Evolutionary conservation across 2,329 filamentous ascomycete genomes (phyloP).

Genomic region (Xenosphaeropsis pyriputrescens): DNA sequence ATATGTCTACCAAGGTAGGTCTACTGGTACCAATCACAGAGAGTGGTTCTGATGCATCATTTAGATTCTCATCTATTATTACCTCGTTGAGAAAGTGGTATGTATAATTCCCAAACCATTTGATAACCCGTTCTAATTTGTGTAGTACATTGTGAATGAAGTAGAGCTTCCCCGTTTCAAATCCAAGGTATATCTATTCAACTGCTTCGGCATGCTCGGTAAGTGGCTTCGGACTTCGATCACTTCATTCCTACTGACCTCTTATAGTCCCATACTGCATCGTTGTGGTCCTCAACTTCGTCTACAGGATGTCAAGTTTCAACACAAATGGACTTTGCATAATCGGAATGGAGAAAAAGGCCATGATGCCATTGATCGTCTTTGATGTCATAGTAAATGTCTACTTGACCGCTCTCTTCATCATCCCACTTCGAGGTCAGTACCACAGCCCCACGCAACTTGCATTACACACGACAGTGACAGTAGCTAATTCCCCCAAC

Average conservation of each 20-base stretch:
- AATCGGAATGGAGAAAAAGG: slow-evolving; percentile 42
- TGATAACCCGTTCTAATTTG: slow-evolving; percentile 17
- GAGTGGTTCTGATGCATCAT: background rate
- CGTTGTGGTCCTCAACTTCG: slow-evolving; percentile 18
- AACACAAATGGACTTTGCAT: slow-evolving; percentile 31
- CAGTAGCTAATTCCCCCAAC: too few species aligned
- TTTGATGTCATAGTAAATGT: slow-evolving; percentile 47
- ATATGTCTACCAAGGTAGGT: slow-evolving; percentile 43
- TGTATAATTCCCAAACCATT: slow-evolving; percentile 30
- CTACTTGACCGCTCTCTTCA: slow-evolving; percentile 10
- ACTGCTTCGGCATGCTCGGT: slow-evolving; percentile 41
- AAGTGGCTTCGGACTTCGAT: background rate
- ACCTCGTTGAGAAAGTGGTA: slow-evolving; percentile 48
- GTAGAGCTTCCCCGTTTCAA: slow-evolving; percentile 21
- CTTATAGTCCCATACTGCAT: slow-evolving; percentile 8
- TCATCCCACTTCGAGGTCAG: slow-evolving; percentile 8
- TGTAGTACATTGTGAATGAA: slow-evolving; percentile 1
- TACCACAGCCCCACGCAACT: background rate
- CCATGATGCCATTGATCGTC: slow-evolving; percentile 43
- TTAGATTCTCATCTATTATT: slow-evolving; percentile 37
- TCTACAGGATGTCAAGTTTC: slow-evolving; percentile 16
- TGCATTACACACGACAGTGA: too few species aligned
- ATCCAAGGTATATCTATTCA: slow-evolving; percentile 45
- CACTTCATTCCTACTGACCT: background rate
- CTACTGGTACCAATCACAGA: background rate